Base-by-base conservation (phyloP, 495 filamentous ascomycete species). In the Podospora conica region DNA sequence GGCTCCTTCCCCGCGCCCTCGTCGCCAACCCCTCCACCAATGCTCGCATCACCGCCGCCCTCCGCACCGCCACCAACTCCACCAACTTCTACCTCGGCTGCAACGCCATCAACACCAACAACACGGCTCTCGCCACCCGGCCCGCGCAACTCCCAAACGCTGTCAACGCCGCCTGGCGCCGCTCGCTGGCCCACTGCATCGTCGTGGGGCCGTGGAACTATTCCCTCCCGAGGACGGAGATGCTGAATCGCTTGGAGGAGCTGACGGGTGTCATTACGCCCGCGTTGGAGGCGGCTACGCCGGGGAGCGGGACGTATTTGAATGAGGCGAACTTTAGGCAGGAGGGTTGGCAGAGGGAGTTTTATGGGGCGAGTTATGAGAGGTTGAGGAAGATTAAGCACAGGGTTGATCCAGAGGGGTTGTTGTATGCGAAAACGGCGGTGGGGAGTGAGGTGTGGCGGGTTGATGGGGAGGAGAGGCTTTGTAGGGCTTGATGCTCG, bases 101-200 rank as follows among this genome's bases (percentile, higher is more conserved):
- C 28, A 55, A 56, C 29, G 60, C 60, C 18, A 40, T 64, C 21
- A 72, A 77, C 63, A 70, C 76, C 61, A 63, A 7, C 53, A 55
- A 20, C 53, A n/a, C n/a, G 11, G 15, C n/a, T 11, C n/a, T 55
- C n/a, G 22, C 53, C 53, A 22, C 15, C 29, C 12, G 6, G 15
- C 75, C 61, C 28, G 28, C 28, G 28, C 28, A 29, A 9, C 28
- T 29, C 28, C 28, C 28, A 1, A 87, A 87, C 68, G 74, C 85
- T 1, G 83, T 88, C 2, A 73, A 84, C 6, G 86, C 85, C 6
- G 83, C 82, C 5, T 88, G 86, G 85, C 79, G 87, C n/a, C 76
- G 85, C 3, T 70, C 85, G 0, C 61, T 63, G 3, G 61, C 55
- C 29, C 33, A 65, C 25, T 28, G 58, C 55, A 69, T 63, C 64